Evolutionary conservation across 441 rosid genomes (phyloP).

Genomic region (Adansonia rubrostipa): DNA sequence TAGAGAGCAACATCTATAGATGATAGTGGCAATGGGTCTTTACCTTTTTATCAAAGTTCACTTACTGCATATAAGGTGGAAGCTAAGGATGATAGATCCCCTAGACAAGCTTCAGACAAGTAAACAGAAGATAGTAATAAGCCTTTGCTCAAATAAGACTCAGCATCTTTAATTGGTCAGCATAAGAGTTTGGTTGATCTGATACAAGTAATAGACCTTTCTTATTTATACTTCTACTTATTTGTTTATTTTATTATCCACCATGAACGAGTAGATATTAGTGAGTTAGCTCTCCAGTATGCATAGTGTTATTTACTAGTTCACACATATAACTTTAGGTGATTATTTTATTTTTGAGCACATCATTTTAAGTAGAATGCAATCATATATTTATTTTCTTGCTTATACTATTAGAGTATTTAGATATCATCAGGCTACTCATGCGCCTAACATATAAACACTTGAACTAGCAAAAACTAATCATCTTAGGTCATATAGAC

Average conservation of each 20-base stretch:
- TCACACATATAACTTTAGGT: neutral
- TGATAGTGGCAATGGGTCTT: slow-evolving; percentile 49
- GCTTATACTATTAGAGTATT: neutral
- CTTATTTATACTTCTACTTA: neutral
- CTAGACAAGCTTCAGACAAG: slow-evolving; percentile 33
- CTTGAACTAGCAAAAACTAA: neutral
- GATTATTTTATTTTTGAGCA: neutral
- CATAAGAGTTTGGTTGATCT: slow-evolving; percentile 87
- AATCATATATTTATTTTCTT: neutral
- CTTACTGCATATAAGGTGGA: slow-evolving; percentile 75
- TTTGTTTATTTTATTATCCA: neutral
- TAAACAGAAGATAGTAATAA: slow-evolving; percentile 25
- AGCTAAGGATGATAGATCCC: slow-evolving; percentile 73
- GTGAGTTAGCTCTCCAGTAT: neutral
- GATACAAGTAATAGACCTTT: slow-evolving; percentile 61
- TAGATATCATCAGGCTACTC: neutral
- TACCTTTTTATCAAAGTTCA: slow-evolving; percentile 52
- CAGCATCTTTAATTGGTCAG: slow-evolving; percentile 47
- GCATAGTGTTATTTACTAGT: neutral
- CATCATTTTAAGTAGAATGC: neutral
- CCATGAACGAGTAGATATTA: neutral
- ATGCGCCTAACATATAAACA: neutral
- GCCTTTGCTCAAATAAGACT: slow-evolving; percentile 35
- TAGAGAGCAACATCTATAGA: slow-evolving; percentile 49
- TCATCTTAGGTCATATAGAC: neutral